Conservation (phyloP, 768 basidiomycete genomes). For the Leucogyrophana mollusca region DNA sequence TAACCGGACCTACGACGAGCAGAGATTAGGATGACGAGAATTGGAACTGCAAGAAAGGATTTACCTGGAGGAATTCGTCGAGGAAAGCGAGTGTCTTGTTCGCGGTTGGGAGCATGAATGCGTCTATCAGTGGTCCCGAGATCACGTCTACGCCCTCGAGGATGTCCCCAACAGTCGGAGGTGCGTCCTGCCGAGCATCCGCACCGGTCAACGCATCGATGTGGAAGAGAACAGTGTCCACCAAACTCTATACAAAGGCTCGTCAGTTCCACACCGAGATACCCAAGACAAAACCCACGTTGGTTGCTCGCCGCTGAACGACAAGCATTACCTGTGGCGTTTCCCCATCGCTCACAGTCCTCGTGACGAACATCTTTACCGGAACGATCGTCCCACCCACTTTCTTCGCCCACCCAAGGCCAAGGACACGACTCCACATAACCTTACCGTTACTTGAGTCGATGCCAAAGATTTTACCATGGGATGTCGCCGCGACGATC, state of each 20-base stretch:
- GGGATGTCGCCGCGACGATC: conserved; percentile 65
- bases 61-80: conserved; percentile 76
- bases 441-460: conserved; percentile 77
- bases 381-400: conserved; percentile 58
- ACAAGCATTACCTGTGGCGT: conserved; percentile 61
- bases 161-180: conserved; percentile 27
- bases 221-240: conserved; percentile 76
- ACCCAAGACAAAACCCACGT: conserved; percentile 45
- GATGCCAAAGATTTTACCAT: conserved; percentile 79
- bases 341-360: conserved; percentile 42
- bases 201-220: conserved; percentile 78
- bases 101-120: conserved; percentile 47
- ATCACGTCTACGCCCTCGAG: conserved; percentile 64
- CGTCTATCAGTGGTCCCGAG: conserved; percentile 56
- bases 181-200: conserved; percentile 35
- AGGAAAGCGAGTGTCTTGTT: conserved; percentile 60
- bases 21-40: not conserved
- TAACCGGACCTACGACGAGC: conserved; percentile 47
- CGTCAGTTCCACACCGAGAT: not conserved
- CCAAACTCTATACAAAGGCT: conserved; percentile 41
- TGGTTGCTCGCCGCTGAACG: conserved; percentile 57
- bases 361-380: conserved; percentile 57
- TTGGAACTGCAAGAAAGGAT: conserved; percentile 2
- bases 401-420: conserved; percentile 63
- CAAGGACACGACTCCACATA: conserved; percentile 79